Base-by-base conservation (phyloP, 2,329 filamentous ascomycete genomes). In the Sclerotinia minor region DNA sequence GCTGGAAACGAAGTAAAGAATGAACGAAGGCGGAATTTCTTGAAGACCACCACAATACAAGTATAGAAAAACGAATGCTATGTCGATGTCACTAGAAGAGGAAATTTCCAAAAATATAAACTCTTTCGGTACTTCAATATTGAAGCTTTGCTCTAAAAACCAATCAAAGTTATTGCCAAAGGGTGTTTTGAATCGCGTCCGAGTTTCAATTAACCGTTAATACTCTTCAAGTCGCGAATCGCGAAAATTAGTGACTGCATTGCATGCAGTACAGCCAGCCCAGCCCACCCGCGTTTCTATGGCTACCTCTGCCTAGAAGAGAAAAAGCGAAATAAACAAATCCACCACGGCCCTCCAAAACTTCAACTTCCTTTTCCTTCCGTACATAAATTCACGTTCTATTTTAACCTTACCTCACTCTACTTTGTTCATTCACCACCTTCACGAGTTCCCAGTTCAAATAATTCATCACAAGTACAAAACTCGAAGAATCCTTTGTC, bases 321-420 rank as follows among this genome's bases (percentile, higher is more conserved):
- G 29, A 9, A 26, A 26, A 11, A 29, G 29, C 59, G 44, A 49
- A 26, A 60, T 66, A 60, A 66, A 66, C 64, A 66, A 66, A 66
- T 45, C 13, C 54, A 41, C 41, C 8, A 38, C 38, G 11, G 13
- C 21, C 13, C 21, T 60, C 6, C 13, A 11, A 38, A 7, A 35
- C 35, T 15, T 47, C 44, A 17, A 47, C 13, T 11, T 45, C n/a
- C 41, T 17, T 59, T 17, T 59, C 29, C 38, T 7, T 13, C 32
- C 11, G 5, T 32, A 35, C 35, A 59, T 47, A 60, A 49, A 60
- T n/a, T 19, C 58, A 24, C 29, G 26, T n/a, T 26, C 49, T 19
- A 26, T 3, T 50, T n/a, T n/a, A n/a, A n/a, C n/a, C n/a, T n/a
- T n/a, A 26, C 45, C 32, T 17, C 41, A 44, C 35, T 4, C 26